Evolutionary conservation across 768 basidiomycete species (phyloP), one percentile per base, ranked within the genome.

Genomic region (Scleroderma citrinum): DNA sequence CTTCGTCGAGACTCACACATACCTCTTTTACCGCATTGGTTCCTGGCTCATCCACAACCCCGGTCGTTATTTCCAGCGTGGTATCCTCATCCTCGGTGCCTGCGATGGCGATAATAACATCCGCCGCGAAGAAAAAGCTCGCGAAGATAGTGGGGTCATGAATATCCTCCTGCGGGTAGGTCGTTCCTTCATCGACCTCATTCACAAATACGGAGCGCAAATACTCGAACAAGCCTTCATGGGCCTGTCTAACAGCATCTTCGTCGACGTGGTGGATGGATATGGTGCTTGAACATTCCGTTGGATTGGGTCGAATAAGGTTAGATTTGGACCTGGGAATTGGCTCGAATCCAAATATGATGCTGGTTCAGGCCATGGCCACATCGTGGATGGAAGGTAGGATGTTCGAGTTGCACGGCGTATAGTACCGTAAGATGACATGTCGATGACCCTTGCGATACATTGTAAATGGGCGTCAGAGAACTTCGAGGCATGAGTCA

Each of bases 161-260:
- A 16, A 75, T 69, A 35, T 75, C 76, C 66, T 92, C 87, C 66
- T 94, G 92, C 0, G 92, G 92, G 65, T 94, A 95, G 7, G 92
- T 91, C 53, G 71, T 59, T 1, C 93, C 93, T 40, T 77, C 77
- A 48, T 82, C 83, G 12, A 95, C 72, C 57, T 87, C 89, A 46
- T 73, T 71, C n/a, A 80, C 77, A 65, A 95, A 94, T 21, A 81
- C 69, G 29, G 50, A 34, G 53, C 76, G 75, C 16, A 90, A 75
- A 58, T 83, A 77, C 19, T 81, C 74, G 47, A 87, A 59, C 34
- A 92, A 68, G 21, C 79, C 83, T 3, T 72, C 60, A 19, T 72
- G 54, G 21, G 51, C 49, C 36, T 56, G 61, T 14, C 46, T 19
- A 11, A 70, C 64, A 14, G 47, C 47, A 19, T 59, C 51, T 7